These are phyloP conservation scores for Myriosclerotinia duriaeana DNA, from an alignment of 2,329 filamentous ascomycete species.

Conservation along the genomic window DNA sequence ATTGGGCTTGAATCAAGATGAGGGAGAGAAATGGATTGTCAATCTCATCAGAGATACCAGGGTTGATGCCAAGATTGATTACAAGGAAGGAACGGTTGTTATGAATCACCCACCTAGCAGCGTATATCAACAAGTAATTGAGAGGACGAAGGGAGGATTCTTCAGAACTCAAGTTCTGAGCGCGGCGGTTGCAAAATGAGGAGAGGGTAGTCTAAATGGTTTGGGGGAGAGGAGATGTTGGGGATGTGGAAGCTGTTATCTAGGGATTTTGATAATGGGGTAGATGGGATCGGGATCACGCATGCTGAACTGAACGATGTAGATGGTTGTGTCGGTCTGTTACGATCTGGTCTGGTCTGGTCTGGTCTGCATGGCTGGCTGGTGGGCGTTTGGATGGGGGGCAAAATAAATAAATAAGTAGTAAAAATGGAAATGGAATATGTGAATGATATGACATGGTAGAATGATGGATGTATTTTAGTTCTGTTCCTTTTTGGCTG, in stretches of 20 bases:
- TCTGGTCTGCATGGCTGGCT: conserved; percentile 23
- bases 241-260: conserved; percentile 17
- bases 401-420: conserved; percentile 21
- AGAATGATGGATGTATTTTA: conserved; percentile 2
- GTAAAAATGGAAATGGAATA: conserved; percentile 21
- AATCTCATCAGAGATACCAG: conserved; percentile 97
- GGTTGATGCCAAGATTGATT: conserved; percentile 98
- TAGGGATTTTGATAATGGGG: conserved; percentile 6
- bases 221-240: neutral
- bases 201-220: neutral
- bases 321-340: conserved; percentile 8
- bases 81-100: conserved; percentile 95
- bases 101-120: conserved; percentile 99
- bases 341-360: conserved; percentile 8
- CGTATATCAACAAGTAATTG: conserved; percentile 98
- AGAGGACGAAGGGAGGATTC: conserved; percentile 97
- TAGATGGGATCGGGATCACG: conserved; percentile 7
- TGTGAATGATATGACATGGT: conserved; percentile 19
- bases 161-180: conserved; percentile 96
- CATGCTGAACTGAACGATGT: conserved; percentile 20
- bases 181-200: conserved; percentile 42
- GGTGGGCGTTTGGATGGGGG: conserved; percentile 23
- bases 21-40: conserved; percentile 99
- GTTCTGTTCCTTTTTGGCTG: no score
- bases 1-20: conserved; percentile 86